Conservation (phyloP, 306 rosid genomes). For the Quercus alba region DNA sequence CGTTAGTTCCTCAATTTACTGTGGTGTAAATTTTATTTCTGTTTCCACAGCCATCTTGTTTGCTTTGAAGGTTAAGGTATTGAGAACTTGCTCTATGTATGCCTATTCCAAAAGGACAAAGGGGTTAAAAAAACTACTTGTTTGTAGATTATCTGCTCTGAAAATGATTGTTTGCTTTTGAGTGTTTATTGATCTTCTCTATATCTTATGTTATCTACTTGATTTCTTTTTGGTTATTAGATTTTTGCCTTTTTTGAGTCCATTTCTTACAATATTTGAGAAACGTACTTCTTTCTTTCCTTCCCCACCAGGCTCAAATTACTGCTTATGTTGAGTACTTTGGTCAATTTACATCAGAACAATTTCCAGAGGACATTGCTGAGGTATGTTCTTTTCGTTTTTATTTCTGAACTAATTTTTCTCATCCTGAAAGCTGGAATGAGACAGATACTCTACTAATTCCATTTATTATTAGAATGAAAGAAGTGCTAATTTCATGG, state of each 20-base stretch:
- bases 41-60: background rate
- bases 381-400: constrained; percentile 54
- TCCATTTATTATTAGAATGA: constrained; percentile 1
- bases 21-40: no score
- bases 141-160: background rate
- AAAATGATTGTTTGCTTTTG: background rate
- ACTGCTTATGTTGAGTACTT: constrained; percentile 92
- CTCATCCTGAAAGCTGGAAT: background rate
- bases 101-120: background rate
- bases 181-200: background rate
- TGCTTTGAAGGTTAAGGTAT: background rate
- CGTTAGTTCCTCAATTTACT: no score
- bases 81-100: background rate
- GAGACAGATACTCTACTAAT: constrained; percentile 12
- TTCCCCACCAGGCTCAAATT: constrained; percentile 66
- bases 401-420: background rate
- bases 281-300: constrained; percentile 3
- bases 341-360: constrained; percentile 92
- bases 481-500: background rate
- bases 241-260: background rate
- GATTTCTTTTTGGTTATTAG: background rate
- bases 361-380: constrained; percentile 81
- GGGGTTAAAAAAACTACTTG: background rate
- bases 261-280: constrained; percentile 8
- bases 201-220: background rate